These are phyloP conservation scores for Melanomma pulvis-pyrius DNA, from an alignment of 495 filamentous ascomycete genomes.

Conservation along the genomic window DNA sequence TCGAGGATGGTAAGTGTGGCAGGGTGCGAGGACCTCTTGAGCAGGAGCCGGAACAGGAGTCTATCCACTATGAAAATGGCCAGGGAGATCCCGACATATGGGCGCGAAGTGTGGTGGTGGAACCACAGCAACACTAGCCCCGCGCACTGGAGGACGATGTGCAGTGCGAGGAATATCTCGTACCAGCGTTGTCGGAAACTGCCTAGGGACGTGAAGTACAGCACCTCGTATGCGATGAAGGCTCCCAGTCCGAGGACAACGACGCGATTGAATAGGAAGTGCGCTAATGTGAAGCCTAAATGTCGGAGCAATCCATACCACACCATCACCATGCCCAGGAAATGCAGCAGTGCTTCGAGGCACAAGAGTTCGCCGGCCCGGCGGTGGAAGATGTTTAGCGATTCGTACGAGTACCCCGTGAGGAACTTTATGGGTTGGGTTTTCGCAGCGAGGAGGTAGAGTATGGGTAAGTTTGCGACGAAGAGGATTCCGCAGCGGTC, in stretches of 20 bases:
- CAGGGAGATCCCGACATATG: conserved; percentile 50
- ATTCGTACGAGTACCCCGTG: conserved; percentile 66
- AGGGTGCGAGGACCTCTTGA: conserved; percentile 49
- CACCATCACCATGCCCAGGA: conserved; percentile 50
- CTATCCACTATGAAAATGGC: conserved; percentile 62
- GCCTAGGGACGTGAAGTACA: conserved; percentile 56
- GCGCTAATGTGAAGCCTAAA: conserved; percentile 46
- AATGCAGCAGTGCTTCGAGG: conserved; percentile 51
- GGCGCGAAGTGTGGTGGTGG: conserved; percentile 49
- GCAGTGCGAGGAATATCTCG: conserved; percentile 60
- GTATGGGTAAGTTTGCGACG: conserved; percentile 60
- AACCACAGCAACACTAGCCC: conserved; percentile 59
- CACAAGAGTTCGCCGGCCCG: conserved; percentile 56
- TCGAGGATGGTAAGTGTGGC: conserved; percentile 54
- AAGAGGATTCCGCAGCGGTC: conserved; percentile 59
- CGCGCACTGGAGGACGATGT: conserved; percentile 56
- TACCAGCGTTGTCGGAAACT: conserved; percentile 57
- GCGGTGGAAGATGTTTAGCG: conserved; percentile 64
- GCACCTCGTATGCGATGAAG: conserved; percentile 54
- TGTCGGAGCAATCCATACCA: conserved; percentile 53
- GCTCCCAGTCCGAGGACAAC: conserved; percentile 53
- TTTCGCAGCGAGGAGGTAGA: conserved; percentile 66
- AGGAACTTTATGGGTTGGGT: conserved; percentile 61
- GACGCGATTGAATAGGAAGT: conserved; percentile 45
- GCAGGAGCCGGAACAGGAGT: conserved; percentile 55